phyloP scores from a whole-genome alignment of 169 alveolate species.

The Plasmodium blacklocki region DNA sequence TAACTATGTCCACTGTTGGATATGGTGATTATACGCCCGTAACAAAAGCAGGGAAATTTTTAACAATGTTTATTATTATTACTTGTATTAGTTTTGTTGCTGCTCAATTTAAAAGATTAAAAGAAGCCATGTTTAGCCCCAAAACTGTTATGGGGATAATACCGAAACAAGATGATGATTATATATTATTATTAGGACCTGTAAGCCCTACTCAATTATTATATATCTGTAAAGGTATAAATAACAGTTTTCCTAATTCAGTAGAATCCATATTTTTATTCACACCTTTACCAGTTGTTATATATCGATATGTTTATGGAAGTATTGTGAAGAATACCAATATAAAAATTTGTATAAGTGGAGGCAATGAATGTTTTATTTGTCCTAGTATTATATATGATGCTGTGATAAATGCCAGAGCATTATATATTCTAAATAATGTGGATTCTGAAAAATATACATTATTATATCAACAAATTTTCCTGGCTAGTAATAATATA shows the following conservation, averaged over 20 bases:
- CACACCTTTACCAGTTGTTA: conserved; percentile 83
- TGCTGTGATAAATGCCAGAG: conserved; percentile 69
- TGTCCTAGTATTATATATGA: conserved; percentile 73
- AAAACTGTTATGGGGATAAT: conserved; percentile 78
- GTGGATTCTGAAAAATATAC: conserved; percentile 71
- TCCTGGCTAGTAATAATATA: conserved; percentile 42
- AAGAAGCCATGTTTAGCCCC: conserved; percentile 78
- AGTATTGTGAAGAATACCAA: conserved; percentile 83
- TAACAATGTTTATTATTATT: conserved; percentile 80
- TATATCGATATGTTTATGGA: conserved; percentile 80
- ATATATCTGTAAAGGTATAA: conserved; percentile 79
- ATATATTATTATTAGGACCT: conserved; percentile 85
- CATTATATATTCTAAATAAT: conserved; percentile 51
- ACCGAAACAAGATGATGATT: conserved; percentile 77
- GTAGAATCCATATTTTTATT: conserved; percentile 81
- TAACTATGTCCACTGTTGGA: conserved; percentile 88
- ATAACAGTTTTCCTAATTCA: conserved; percentile 80
- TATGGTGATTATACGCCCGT: conserved; percentile 86
- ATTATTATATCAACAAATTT: conserved; percentile 40
- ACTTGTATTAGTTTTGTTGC: conserved; percentile 84
- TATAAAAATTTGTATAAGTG: conserved; percentile 82
- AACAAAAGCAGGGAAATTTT: conserved; percentile 78
- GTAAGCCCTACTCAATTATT: conserved; percentile 81
- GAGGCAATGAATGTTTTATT: conserved; percentile 80
- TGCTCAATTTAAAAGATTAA: conserved; percentile 84